phyloP scores from a whole-genome alignment of 352 stramenopile species.

The Globisporangium paddicum region DNA sequence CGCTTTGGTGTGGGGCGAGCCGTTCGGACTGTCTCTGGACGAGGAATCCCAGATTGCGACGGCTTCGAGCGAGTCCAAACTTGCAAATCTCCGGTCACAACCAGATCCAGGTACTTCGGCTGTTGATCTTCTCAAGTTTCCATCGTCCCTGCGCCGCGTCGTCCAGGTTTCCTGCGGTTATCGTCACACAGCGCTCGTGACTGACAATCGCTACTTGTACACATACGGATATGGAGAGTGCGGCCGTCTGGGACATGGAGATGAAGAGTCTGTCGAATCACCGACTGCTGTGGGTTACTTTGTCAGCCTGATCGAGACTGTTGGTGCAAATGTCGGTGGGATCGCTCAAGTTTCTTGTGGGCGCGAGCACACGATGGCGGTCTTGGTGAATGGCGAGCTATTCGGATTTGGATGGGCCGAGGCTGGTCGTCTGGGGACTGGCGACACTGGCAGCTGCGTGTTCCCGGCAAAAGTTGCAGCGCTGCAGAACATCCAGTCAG shows the following conservation, averaged over 20 bases:
- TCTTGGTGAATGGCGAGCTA: constrained; percentile 56
- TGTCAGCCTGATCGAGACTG: constrained; percentile 31
- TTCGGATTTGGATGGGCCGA: constrained; percentile 86
- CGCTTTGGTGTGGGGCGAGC: constrained; percentile 57
- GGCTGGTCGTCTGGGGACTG: constrained; percentile 74
- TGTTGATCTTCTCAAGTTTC: constrained; percentile 39
- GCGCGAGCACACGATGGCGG: constrained; percentile 83
- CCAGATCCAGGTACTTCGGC: constrained; percentile 1
- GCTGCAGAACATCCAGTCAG: constrained; percentile 38
- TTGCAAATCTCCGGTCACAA: constrained; percentile 9
- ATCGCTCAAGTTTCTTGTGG: constrained; percentile 63
- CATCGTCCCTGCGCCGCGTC: constrained; percentile 45
- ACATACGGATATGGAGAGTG: constrained; percentile 83
- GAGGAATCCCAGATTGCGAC: constrained; percentile 37
- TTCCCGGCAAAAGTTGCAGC: constrained; percentile 49
- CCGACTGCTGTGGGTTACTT: constrained; percentile 59
- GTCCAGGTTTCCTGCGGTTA: constrained; percentile 74
- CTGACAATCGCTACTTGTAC: constrained; percentile 55
- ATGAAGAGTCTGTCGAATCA: constrained; percentile 38
- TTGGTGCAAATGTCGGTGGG: constrained; percentile 28
- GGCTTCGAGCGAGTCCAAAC: constrained; percentile 14
- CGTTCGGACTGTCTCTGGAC: constrained; percentile 56
- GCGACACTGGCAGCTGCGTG: constrained; percentile 63
- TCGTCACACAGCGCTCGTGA: constrained; percentile 70
- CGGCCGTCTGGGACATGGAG: constrained; percentile 65